phyloP scores from a whole-genome alignment of 176 grass and related monocot genomes.

The Areca catechu region DNA sequence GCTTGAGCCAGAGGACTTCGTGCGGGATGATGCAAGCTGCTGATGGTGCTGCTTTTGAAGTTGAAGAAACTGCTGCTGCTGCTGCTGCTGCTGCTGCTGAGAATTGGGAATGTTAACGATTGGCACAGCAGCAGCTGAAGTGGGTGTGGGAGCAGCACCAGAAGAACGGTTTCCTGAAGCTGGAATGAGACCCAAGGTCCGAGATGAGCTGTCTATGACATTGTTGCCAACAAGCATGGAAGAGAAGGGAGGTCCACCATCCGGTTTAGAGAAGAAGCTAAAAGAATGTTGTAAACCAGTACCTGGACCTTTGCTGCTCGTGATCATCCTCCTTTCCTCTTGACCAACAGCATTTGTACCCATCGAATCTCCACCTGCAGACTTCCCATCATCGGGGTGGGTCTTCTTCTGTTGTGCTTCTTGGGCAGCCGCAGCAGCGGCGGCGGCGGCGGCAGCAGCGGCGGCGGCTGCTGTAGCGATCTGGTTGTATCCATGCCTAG shows the following conservation, averaged over 20 bases:
- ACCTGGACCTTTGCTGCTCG: slow-evolving; percentile 30
- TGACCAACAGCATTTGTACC: slow-evolving; percentile 39
- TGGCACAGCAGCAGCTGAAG: no score
- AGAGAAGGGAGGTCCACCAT: slow-evolving; percentile 35
- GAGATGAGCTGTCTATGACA: slow-evolving; percentile 49
- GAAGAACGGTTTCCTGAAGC: slow-evolving; percentile 40
- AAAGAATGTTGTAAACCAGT: slow-evolving; percentile 65
- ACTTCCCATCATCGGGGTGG: slow-evolving; percentile 55
- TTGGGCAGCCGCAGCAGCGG: slow-evolving; percentile 34
- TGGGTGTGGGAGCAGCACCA: slow-evolving; percentile 5
- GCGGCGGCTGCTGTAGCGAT: slow-evolving; percentile 25
- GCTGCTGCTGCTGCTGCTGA: slow-evolving; percentile 36
- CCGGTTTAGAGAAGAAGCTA: slow-evolving; percentile 75
- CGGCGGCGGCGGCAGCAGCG: slow-evolving; percentile 14
- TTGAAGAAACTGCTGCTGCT: neutral
- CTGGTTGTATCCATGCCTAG: slow-evolving; percentile 61
- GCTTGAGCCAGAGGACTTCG: slow-evolving; percentile 55
- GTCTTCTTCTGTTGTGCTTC: slow-evolving; percentile 48
- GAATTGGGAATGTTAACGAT: no score
- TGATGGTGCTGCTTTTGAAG: slow-evolving; percentile 39
- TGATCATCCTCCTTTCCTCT: slow-evolving; percentile 53
- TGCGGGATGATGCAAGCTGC: slow-evolving; percentile 41
- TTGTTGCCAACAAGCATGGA: slow-evolving; percentile 39
- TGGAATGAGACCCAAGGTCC: slow-evolving; percentile 59
- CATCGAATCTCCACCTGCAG: slow-evolving; percentile 41